Evolutionary conservation across 352 stramenopile species (phyloP).

Genomic region (Pythium sukuiense): DNA sequence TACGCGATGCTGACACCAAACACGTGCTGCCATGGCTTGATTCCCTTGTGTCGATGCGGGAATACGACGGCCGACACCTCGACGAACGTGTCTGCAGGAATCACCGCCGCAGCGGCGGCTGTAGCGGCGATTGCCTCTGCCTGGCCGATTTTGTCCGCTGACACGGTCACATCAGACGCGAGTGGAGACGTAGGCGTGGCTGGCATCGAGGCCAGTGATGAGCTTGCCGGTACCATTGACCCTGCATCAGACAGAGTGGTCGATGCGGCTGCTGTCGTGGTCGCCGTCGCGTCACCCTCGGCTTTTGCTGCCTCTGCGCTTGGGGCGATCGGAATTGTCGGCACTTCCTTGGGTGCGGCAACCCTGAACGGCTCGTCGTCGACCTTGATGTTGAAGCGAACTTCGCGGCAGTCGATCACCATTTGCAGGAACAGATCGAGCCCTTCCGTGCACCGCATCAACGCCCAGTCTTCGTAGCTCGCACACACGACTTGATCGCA

Average conservation of each 20-base stretch:
- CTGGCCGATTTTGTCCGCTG: constrained; percentile 27
- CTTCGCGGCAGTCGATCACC: constrained; percentile 64
- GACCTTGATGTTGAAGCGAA: constrained; percentile 73
- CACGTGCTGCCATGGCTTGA: constrained; percentile 84
- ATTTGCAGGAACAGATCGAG: constrained; percentile 75
- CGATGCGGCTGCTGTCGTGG: neutral
- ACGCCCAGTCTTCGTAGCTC: constrained; percentile 82
- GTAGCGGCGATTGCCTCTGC: constrained; percentile 12
- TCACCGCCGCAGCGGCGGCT: neutral
- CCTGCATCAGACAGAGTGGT: neutral
- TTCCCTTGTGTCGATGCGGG: constrained; percentile 66
- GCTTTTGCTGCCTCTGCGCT: constrained; percentile 2
- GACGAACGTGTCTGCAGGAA: constrained; percentile 36
- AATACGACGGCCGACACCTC: constrained; percentile 60
- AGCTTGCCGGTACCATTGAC: neutral
- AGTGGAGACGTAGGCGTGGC: constrained; percentile 23
- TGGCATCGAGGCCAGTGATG: constrained; percentile 11
- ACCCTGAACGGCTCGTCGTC: constrained; percentile 54
- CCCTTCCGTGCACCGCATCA: constrained; percentile 73
- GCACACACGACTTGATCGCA: constrained; percentile 73
- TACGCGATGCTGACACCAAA: constrained; percentile 75
- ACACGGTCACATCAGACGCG: constrained; percentile 28
- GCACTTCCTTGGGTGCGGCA: constrained; percentile 22
- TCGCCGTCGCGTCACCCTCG: constrained; percentile 19
- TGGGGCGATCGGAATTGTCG: constrained; percentile 22